Conservation (phyloP, 805 yeast genomes). For the Kazachstania taianensis region DNA sequence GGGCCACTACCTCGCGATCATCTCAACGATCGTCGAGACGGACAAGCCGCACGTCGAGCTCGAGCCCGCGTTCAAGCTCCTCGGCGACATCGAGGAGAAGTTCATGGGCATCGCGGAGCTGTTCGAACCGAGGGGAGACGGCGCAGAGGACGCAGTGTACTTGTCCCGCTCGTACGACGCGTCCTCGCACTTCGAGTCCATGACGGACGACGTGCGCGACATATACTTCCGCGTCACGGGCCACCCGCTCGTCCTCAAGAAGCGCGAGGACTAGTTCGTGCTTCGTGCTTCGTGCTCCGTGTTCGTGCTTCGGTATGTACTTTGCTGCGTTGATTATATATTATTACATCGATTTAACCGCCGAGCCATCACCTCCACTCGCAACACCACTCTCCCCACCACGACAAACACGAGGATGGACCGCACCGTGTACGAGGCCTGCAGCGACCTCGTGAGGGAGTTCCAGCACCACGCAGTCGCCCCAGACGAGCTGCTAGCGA, state of each 20-base stretch:
- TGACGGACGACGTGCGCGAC: slow-evolving; percentile 95
- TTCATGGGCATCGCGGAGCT: slow-evolving; percentile 91
- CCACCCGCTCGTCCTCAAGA: slow-evolving; percentile 77
- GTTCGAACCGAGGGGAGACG: slow-evolving; percentile 80
- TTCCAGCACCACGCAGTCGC: slow-evolving; percentile 19
- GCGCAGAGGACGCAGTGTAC: slow-evolving; percentile 65
- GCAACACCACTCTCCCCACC: too few species aligned
- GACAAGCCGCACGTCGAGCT: slow-evolving; percentile 85
- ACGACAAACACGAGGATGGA: not conserved
- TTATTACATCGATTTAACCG: too few species aligned
- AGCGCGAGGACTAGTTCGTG: slow-evolving; percentile 52
- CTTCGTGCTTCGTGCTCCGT: too few species aligned
- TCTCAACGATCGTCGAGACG: slow-evolving; percentile 90
- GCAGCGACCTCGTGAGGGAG: slow-evolving; percentile 20
- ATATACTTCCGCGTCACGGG: slow-evolving; percentile 87
- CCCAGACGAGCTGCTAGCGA: slow-evolving; percentile 27
- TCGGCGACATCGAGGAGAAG: slow-evolving; percentile 71
- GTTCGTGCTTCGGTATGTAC: too few species aligned
- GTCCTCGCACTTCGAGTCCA: slow-evolving; percentile 87
- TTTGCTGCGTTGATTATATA: too few species aligned
- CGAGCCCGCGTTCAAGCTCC: slow-evolving; percentile 84
- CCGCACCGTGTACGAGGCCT: slow-evolving; percentile 21
- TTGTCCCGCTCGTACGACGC: slow-evolving; percentile 89
- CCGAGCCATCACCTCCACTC: too few species aligned
- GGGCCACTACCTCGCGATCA: slow-evolving; percentile 85